Evolutionary conservation across 768 basidiomycete genomes (phyloP).

Genomic region (Macrocybe gigantea): DNA sequence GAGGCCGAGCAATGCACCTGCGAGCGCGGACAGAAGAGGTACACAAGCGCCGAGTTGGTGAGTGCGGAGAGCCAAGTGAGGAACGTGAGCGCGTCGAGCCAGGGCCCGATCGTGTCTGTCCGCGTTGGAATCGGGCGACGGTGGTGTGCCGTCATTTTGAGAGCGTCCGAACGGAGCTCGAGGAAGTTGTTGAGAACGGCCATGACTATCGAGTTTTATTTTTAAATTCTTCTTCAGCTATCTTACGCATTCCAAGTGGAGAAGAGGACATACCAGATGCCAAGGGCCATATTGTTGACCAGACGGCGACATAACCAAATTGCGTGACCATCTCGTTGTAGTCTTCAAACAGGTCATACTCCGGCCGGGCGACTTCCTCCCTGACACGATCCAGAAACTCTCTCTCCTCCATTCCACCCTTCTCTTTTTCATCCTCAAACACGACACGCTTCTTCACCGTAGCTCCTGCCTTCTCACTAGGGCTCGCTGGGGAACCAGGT

Average conservation of each 20-base stretch:
- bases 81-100: conserved; percentile 85
- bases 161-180: conserved; percentile 89
- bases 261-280: conserved; percentile 52
- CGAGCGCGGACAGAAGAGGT: conserved; percentile 58
- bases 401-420: conserved; percentile 59
- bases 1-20: conserved; percentile 12
- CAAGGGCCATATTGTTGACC: conserved; percentile 93
- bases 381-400: conserved; percentile 77
- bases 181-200: conserved; percentile 89
- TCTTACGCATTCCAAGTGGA: background rate
- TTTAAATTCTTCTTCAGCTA: background rate
- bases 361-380: conserved; percentile 70
- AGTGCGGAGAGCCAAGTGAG: conserved; percentile 87
- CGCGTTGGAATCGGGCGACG: conserved; percentile 83
- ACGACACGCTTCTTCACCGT: conserved; percentile 60
- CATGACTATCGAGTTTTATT: conserved; percentile 41
- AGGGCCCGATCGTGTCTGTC: conserved; percentile 89
- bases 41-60: conserved; percentile 86
- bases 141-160: conserved; percentile 86
- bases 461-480: conserved; percentile 6
- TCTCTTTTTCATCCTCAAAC: conserved; percentile 63
- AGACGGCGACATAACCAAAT: conserved; percentile 89
- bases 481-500: conserved; percentile 2
- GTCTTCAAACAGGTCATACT: conserved; percentile 78
- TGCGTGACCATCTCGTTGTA: conserved; percentile 97